Evolutionary conservation across 2,329 filamentous ascomycete genomes (phyloP), one percentile per base, ranked within the genome.

Genomic region (Sporothrix inflata): DNA sequence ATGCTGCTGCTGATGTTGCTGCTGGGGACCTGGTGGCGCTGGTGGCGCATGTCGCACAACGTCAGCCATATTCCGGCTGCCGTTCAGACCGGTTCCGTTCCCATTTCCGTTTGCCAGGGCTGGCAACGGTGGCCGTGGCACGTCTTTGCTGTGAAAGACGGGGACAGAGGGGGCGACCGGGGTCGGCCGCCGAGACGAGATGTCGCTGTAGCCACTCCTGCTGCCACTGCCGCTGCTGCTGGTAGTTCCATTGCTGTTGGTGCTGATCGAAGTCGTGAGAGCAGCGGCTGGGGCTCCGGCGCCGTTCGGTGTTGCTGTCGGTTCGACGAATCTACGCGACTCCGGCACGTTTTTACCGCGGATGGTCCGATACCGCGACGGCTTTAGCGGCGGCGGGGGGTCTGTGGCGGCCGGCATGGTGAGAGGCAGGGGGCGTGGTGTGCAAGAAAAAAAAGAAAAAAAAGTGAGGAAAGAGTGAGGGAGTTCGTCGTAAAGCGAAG

Each of bases 331-430:
- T 55, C 74, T 75, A 30, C 77, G 72, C 42, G 77, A 74, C 66
- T 77, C 77, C 9, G 79, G 79, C 34, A 76, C 75, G 61, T 78
- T 79, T 55, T 77, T 79, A 70, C 78, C 79, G 70, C 79, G 77
- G 51, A 80, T 71, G 69, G 76, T 79, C 69, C 79, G 79, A 71
- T 81, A 81, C 73, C 80, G 78, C 45, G 80, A 80, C 71, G 79
- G 76, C 73, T 77, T 78, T 49, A 74, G 75, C 70, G 75, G 73
- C 69, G 75, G 71, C 42, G 61, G 57, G 4, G 70, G 57, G 45
- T 74, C 74, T 11, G 74, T 71, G 9, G 72, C 70, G 8, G 74
- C 71, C 66, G 76, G 53, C 76, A 77, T 77, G 69, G 71, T 55
- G 47, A 42, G 9, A 6, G 21, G 4, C 19, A 14, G 27, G 53